Percentiles rank a stretch among this genome's conserved stretches.
Evolutionary conservation across 2,329 filamentous ascomycete genomes (phyloP).

Genomic region (Paecilomyces sp.): DNA sequence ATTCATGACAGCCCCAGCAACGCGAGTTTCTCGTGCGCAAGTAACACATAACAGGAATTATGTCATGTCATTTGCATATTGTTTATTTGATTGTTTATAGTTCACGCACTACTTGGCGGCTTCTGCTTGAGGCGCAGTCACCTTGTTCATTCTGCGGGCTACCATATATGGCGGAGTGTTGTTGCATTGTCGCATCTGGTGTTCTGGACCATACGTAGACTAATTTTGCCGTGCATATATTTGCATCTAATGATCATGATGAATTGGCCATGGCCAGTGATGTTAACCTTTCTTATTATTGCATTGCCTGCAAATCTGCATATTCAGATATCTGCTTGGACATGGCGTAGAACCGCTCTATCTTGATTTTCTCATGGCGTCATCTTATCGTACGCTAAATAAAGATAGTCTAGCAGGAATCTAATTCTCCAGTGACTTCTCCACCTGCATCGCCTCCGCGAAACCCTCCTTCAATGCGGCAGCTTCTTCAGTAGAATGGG

Average conservation of each 20-base stretch:
- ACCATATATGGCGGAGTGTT: not conserved
- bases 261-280: not conserved
- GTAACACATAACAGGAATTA: constrained; percentile 8
- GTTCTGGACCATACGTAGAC: not conserved
- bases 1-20: constrained; percentile 16
- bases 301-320: not conserved
- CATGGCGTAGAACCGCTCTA: not conserved
- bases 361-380: not conserved
- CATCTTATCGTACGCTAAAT: not conserved
- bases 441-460: constrained; percentile 30
- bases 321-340: not conserved
- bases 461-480: constrained; percentile 28
- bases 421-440: constrained; percentile 18
- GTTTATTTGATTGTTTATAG: not conserved
- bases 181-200: not conserved
- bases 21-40: constrained; percentile 23
- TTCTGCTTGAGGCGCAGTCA: not conserved
- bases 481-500: constrained; percentile 31
- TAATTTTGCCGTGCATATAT: not conserved
- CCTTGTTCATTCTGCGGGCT: not conserved
- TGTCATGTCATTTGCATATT: not conserved
- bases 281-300: not conserved
- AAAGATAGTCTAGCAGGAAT: not conserved
- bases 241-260: not conserved
- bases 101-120: not conserved